Conservation (phyloP, 176 grass and related monocot species). For the Zea luxurians region DNA sequence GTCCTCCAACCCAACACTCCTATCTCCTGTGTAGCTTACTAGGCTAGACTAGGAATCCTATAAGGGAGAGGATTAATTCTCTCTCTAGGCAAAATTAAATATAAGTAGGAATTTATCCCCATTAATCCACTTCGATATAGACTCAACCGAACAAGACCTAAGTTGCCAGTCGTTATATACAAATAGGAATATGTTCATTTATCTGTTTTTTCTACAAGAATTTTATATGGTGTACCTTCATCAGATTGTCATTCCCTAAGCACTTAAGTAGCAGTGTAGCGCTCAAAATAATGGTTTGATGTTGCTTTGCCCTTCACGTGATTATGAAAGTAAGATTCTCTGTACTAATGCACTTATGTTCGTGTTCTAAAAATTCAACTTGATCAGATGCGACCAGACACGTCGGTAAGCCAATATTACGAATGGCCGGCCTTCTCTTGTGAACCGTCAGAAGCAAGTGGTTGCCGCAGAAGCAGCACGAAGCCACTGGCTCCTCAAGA, state of each 20-base stretch:
- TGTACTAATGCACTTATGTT: background rate
- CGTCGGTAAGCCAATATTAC: conserved; percentile 31
- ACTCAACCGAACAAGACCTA: no score
- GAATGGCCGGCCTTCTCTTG: conserved; percentile 21
- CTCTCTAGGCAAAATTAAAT: no score
- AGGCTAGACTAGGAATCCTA: no score
- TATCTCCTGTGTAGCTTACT: no score
- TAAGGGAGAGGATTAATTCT: no score
- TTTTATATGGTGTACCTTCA: background rate
- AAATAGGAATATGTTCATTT: no score
- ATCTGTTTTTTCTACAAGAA: background rate
- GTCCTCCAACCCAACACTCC: no score
- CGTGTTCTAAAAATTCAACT: conserved; percentile 14
- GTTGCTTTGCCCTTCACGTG: background rate
- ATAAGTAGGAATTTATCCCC: no score
- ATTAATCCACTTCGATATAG: no score
- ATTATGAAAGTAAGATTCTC: background rate
- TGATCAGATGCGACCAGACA: conserved; percentile 33
- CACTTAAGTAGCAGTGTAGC: no score
- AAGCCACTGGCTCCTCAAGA: no score
- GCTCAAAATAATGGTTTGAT: background rate
- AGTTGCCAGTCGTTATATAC: no score
- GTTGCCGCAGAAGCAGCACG: conserved; percentile 19
- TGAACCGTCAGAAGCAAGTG: conserved; percentile 28
- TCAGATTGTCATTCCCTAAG: conserved; percentile 14